Evolutionary conservation across 345 rosid species (phyloP), one percentile per base, ranked within the genome.

Genomic region (Populus davidiana): DNA sequence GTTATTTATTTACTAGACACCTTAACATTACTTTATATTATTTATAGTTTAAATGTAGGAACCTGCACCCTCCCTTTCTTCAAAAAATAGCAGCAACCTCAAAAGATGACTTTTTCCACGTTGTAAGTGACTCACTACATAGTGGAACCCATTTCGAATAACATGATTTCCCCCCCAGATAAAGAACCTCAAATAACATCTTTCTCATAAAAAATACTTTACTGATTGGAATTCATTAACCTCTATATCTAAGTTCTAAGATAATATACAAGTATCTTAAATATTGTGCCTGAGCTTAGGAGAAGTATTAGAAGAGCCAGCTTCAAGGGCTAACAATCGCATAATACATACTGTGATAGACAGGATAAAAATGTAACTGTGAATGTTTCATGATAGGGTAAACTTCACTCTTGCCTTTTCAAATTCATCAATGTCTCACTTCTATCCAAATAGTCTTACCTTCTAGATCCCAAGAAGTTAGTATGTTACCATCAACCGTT

Each of bases 41-140:
- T 56, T 56, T 56, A 59, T 59, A 59, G 29, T 59, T 23, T 59
- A 2, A 59, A 59, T 2, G 63, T 10, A 59, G 63, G 50, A 59
- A 59, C 14, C 63, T 18, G 59, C 10, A 52, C 7, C 63, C 23
- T 25, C 23, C 14, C 14, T n/a, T n/a, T 54, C 61, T 54, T 50
- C 75, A 3, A 43, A 39, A 54, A 13, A 20, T 17, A 35, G 74
- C 68, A 27, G 52, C 41, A 5, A 29, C 63, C 78, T 67, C 71
- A 80, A 72, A 72, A 43, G 47, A 64, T 68, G 56, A 64, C 72
- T 36, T 63, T 52, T 44, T 50, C 31, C 33, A 64, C n/a, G 38
- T 59, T 67, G 69, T 27, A 33, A 67, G 25, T 56, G n/a, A 33
- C n/a, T 71, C 41, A 71, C 8, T 21, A 44, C 31, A 36, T 8